These are phyloP conservation scores for Liquidambar formosana DNA, from an alignment of 164 flowering plant species.

Conservation along the genomic window DNA sequence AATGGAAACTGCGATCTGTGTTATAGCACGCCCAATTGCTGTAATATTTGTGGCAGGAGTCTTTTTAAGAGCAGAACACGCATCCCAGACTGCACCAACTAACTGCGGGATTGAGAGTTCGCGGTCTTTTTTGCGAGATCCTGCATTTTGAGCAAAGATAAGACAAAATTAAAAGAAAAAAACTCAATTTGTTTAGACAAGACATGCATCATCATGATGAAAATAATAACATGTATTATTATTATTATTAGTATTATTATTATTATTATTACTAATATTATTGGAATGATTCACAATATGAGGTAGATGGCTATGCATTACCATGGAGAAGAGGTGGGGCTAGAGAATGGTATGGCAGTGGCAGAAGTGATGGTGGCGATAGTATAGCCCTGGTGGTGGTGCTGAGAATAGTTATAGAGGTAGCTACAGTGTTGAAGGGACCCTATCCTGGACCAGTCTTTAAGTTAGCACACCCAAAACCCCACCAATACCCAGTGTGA, in stretches of 20 bases:
- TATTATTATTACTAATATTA: neutral
- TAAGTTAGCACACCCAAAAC: no score
- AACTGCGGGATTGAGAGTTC: slow-evolving; percentile 55
- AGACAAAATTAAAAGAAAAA: neutral
- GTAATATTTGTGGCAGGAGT: slow-evolving; percentile 69
- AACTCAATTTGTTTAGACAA: neutral
- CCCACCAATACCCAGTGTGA: no score
- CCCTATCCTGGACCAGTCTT: no score
- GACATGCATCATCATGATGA: neutral
- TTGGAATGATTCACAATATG: neutral
- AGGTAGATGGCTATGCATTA: neutral
- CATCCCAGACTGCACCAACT: slow-evolving; percentile 82
- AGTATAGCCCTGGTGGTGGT: no score
- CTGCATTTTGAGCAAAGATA: slow-evolving; percentile 30
- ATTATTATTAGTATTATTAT: no score
- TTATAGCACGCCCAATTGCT: slow-evolving; percentile 85
- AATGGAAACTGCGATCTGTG: slow-evolving; percentile 76
- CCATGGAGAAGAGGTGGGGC: no score
- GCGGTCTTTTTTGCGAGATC: slow-evolving; percentile 31
- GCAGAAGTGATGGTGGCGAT: no score
- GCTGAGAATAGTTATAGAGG: no score
- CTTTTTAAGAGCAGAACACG: slow-evolving; percentile 76
- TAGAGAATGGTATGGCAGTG: no score
- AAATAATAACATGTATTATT: neutral
- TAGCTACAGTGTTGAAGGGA: no score